Conservation (phyloP, 2,329 filamentous ascomycete species). For the Ophiognomonia clavigignenti-juglandacearum region DNA sequence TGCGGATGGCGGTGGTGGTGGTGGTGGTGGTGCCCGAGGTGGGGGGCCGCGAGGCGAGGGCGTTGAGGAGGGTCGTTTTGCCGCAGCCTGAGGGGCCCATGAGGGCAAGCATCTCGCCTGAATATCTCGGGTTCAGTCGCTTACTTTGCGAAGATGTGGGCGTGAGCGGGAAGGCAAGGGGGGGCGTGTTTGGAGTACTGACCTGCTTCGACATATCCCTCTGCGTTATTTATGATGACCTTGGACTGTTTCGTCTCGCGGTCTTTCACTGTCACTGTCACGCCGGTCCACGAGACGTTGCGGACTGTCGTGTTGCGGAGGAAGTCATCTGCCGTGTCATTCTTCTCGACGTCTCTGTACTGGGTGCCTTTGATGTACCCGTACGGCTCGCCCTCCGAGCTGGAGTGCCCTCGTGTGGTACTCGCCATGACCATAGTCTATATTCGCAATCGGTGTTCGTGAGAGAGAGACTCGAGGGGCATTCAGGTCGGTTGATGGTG, state of each 20-base stretch:
- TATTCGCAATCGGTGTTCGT: neutral
- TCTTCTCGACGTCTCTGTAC: slow-evolving; percentile 25
- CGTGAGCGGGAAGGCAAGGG: neutral
- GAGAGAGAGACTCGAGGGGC: neutral
- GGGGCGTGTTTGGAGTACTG: neutral
- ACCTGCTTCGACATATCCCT: slow-evolving; percentile 62
- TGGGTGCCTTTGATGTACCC: slow-evolving; percentile 11
- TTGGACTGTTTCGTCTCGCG: slow-evolving; percentile 60
- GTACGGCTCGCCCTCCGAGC: slow-evolving; percentile 15
- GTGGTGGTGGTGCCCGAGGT: slow-evolving; percentile 50
- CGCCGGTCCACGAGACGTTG: slow-evolving; percentile 60
- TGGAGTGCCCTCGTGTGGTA: slow-evolving; percentile 11
- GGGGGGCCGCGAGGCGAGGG: slow-evolving; percentile 57
- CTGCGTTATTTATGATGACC: slow-evolving; percentile 57
- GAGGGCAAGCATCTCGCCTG: slow-evolving; percentile 69
- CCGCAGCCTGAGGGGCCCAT: slow-evolving; percentile 74
- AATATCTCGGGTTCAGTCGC: neutral
- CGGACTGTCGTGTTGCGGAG: slow-evolving; percentile 60
- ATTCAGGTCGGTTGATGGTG: too few species aligned
- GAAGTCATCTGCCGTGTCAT: slow-evolving; percentile 37
- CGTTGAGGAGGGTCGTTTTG: slow-evolving; percentile 81
- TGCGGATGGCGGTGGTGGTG: slow-evolving; percentile 46
- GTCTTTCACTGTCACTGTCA: slow-evolving; percentile 71
- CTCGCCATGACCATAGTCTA: slow-evolving; percentile 8
- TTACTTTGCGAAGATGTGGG: neutral